Percentiles rank a stretch among this genome's conserved stretches.
Conservation (phyloP, 306 rosid genomes). For the Begonia fuchsioides region DNA sequence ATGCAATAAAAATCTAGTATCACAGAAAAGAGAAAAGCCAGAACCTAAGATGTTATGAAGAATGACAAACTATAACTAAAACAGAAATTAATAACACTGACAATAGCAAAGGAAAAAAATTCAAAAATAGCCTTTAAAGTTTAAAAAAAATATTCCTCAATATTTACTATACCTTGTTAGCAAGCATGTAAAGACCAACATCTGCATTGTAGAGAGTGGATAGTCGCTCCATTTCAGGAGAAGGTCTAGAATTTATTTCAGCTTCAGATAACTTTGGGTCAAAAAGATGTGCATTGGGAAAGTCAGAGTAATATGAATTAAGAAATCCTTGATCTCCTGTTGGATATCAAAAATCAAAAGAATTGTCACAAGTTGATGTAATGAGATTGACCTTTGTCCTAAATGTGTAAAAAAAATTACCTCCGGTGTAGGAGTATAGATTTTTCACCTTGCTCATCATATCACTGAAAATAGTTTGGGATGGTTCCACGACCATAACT, state of each 20-base stretch:
- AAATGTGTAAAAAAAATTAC: conserved; percentile 16
- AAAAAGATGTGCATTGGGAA: conserved; percentile 86
- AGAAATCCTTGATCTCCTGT: conserved; percentile 98
- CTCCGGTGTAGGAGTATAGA: conserved; percentile 81
- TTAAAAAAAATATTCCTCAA: conserved; percentile 1
- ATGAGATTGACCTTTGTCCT: not conserved
- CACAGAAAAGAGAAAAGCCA: too few species aligned
- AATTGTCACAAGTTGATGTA: not conserved
- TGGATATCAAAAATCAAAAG: conserved; percentile 8
- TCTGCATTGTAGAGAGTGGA: conserved; percentile 96
- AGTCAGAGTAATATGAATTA: conserved; percentile 76
- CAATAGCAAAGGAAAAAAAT: too few species aligned
- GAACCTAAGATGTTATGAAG: too few species aligned
- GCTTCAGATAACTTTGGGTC: conserved; percentile 55
- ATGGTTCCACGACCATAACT: conserved; percentile 94
- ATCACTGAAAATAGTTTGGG: conserved; percentile 62
- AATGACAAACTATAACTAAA: too few species aligned
- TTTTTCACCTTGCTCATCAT: conserved; percentile 78
- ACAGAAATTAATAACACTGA: too few species aligned
- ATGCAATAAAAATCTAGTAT: too few species aligned
- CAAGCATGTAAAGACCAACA: conserved; percentile 99
- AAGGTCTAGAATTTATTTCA: conserved; percentile 43
- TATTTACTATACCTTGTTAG: conserved; percentile 62
- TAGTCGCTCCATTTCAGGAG: conserved; percentile 87
- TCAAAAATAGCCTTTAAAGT: too few species aligned